Evolutionary conservation across 257 asterid genomes (phyloP), one percentile per base, ranked within the genome.

Genomic region (Solanum rostratum): DNA sequence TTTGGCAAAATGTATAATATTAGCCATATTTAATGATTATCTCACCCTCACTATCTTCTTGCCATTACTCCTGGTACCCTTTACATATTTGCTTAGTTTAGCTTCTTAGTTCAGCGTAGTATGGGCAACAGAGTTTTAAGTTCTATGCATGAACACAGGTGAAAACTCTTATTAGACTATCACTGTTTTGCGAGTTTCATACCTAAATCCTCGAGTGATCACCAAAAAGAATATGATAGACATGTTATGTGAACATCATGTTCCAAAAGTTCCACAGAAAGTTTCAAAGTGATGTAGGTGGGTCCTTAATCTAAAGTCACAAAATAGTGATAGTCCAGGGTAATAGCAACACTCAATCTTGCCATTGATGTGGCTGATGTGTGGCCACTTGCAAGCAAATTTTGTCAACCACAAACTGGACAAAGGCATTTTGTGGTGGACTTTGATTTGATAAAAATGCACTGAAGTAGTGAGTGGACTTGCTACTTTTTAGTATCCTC

Each of bases 1-100:
- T 83, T 82, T 57, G 86, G 73, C 84, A 79, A 86, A 63, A 84
- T 89, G 94, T 91, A 88, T 80, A 70, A 89, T 22, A 53, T 15
- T 49, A 45, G 24, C 27, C 55, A 55, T 43, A 33, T 65, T 62
- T 53, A 10, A 39, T 19, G 80, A 20, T 24, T 52, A 11, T 27
- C 15, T 49, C 71, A 33, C 46, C 59, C 62, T 46, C 57, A 43
- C 66, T 6, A 41, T 20, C 53, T 12, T 55, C 27, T 81, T 59
- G 80, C 33, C 30, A 12, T 71, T 3, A 22, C 30, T 59, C 68
- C 33, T 59, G 15, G 62, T 20, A 14, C n/a, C 22, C 45, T 27
- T 65, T 15, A 24, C 16, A 18, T 33, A 30, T 66, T 29, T 66
- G 54, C 43, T 41, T 12, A 41, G 20, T n/a, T n/a, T 43, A 0